phyloP scores from a whole-genome alignment of 768 basidiomycete genomes.

The Pleurotus eryngii region DNA sequence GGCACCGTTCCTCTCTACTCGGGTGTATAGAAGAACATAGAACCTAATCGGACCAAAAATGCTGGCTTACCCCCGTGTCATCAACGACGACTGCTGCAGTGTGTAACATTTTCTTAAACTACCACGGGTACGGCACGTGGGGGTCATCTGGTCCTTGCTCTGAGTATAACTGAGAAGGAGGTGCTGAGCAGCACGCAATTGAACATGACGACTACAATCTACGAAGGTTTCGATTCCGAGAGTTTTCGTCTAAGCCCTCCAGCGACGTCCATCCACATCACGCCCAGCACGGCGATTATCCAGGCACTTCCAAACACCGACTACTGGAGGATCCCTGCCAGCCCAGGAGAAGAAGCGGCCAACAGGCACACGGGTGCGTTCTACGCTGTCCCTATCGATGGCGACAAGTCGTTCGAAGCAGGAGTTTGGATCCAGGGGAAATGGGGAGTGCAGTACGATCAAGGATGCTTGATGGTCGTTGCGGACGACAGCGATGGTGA shows the following conservation, averaged over 20 bases:
- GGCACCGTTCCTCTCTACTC: too few relatives aligned
- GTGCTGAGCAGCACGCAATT: background rate
- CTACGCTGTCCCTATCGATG: background rate
- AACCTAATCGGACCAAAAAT: background rate
- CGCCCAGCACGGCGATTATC: background rate
- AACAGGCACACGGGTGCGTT: constrained; percentile 8
- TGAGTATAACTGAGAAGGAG: background rate
- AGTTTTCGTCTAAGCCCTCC: background rate
- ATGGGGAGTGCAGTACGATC: constrained; percentile 11
- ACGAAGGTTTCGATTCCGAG: background rate
- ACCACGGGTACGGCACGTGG: background rate
- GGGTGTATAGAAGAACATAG: too few relatives aligned
- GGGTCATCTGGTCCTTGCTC: background rate
- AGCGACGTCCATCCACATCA: background rate
- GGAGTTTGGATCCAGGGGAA: constrained; percentile 9
- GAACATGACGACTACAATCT: background rate
- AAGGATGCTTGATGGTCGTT: constrained; percentile 10
- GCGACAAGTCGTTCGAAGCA: constrained; percentile 1
- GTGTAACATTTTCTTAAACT: background rate
- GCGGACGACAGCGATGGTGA: background rate
- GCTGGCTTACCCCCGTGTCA: background rate
- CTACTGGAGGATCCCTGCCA: constrained; percentile 3
- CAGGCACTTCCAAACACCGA: constrained; percentile 3
- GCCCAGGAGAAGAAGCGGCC: background rate
- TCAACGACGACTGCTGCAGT: background rate